Percentiles rank a stretch among this genome's conserved stretches.
Evolutionary conservation across 2,329 filamentous ascomycete genomes (phyloP).

Genomic region (Apiospora kogelbergensis): DNA sequence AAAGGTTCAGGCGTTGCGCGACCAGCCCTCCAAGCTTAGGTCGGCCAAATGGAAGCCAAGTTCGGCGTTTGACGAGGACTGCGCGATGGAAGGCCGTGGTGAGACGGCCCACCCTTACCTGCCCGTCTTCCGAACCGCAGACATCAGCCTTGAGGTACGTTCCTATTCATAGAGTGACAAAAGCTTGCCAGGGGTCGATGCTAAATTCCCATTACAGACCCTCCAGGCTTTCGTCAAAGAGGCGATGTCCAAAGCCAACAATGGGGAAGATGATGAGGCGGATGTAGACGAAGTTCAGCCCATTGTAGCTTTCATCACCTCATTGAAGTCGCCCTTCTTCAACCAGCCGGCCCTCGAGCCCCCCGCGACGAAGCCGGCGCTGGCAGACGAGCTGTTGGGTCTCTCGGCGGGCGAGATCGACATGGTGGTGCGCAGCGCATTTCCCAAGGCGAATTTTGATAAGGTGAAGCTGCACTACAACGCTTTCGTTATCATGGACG

Average conservation of each 20-base stretch:
- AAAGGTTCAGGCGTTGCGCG: neutral
- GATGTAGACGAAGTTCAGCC: neutral
- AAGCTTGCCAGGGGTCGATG: neutral
- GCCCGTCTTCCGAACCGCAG: slow-evolving; percentile 8
- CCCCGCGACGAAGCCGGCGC: neutral
- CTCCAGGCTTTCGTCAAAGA: slow-evolving; percentile 8
- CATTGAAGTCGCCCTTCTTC: slow-evolving; percentile 8
- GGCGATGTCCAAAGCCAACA: neutral
- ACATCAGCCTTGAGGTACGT: slow-evolving; percentile 4
- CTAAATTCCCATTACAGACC: neutral
- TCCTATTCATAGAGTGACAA: too few species aligned
- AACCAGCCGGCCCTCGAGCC: neutral
- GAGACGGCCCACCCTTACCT: slow-evolving; percentile 2
- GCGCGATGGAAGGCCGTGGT: neutral
- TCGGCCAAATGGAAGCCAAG: neutral
- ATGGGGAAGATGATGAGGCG: neutral
- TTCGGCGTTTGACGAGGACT: neutral
- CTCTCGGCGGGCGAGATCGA: slow-evolving; percentile 8
- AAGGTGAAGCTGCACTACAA: slow-evolving; percentile 10
- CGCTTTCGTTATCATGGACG: slow-evolving; percentile 12
- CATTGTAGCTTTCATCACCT: slow-evolving; percentile 10
- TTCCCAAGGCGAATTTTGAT: neutral
- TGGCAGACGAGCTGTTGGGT: neutral
- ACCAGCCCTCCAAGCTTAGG: neutral
- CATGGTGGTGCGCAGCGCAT: slow-evolving; percentile 10